Base-by-base conservation (phyloP, 352 stramenopile genomes). In the Globisporangium perplexum region DNA sequence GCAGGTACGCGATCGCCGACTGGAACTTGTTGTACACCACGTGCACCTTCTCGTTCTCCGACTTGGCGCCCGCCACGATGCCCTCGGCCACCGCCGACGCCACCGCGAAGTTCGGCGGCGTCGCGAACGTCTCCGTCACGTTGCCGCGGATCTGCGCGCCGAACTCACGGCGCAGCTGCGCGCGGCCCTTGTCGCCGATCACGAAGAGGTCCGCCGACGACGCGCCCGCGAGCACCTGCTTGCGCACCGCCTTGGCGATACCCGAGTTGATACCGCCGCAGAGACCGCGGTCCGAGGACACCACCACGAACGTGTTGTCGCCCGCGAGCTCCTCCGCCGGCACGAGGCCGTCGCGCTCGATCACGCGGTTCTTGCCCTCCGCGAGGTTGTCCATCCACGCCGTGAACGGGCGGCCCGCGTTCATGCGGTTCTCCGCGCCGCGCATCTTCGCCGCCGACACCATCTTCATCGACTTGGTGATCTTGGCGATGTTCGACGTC, bases 381-480 rank as follows among this genome's bases (percentile, higher is more conserved):
- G 79, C 69, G 49, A 81, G 82, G 68, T 98, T 88, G 69, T 90
- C 77, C 61, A 95, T 50, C 74, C 76, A 92, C 28, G 69, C 66
- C 15, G 74, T 72, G 63, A 98, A 98, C 28, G 92, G 86, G 20
- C 86, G 76, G 30, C 83, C 92, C 11, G 72, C 73, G 47, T 69
- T 77, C 59, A 98, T 81, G 49, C 88, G 79, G 57, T 90, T 83
- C 66, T 99, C 95, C 56, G 98, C 96, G 58, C 96, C 97, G 70
- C 97, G 96, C 65, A 99, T 95, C 86, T 99, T 99, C 57, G 96
- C 96, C 44, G 97, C 96, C 57, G 96, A 99, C 72, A 99, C 97
- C 96, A 99, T 99, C 80, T 99, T 99, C 97, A 99, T 99, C 52
- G 97, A 99, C 76, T 97, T 97, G 48, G 97, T 99, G 81, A 99